Percentiles rank a stretch among this genome's conserved stretches.
phyloP scores from a whole-genome alignment of 768 basidiomycete genomes.

The Leccinum arenicola region DNA sequence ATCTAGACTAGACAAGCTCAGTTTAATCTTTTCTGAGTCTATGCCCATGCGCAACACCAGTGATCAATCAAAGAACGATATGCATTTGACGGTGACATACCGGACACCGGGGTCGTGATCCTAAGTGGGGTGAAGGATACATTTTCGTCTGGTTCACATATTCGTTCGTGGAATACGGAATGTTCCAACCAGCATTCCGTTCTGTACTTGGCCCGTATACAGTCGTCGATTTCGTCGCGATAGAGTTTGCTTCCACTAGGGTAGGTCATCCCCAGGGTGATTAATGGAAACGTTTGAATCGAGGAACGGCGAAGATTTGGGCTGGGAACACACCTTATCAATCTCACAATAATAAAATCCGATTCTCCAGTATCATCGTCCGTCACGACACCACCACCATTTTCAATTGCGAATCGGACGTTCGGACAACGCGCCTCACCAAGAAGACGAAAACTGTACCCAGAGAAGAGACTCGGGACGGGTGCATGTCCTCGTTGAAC shows the following conservation, averaged over 20 bases:
- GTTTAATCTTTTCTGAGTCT: conserved; percentile 47
- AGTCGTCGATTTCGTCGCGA: conserved; percentile 49
- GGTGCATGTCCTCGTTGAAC: not conserved
- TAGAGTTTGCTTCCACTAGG: conserved; percentile 70
- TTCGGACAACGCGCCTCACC: conserved; percentile 62
- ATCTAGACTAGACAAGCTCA: conserved; percentile 69
- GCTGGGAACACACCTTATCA: conserved; percentile 56
- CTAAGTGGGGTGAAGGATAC: conserved; percentile 67
- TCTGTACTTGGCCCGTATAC: conserved; percentile 55
- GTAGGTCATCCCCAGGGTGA: not conserved
- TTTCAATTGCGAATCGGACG: conserved; percentile 60
- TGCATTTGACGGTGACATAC: conserved; percentile 32
- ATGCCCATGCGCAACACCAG: not conserved
- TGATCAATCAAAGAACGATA: not conserved
- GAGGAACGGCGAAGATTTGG: not conserved
- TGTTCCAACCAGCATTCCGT: conserved; percentile 95
- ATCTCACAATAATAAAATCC: conserved; percentile 66
- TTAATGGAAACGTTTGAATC: not conserved
- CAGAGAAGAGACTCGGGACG: conserved; percentile 44
- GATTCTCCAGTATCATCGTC: conserved; percentile 47
- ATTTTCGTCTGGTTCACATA: conserved; percentile 67
- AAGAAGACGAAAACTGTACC: conserved; percentile 53
- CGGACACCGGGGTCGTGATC: conserved; percentile 54
- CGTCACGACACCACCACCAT: conserved; percentile 51
- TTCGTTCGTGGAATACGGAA: conserved; percentile 72